Evolutionary conservation across 129 eudicot genomes (phyloP).

Genomic region (Tanacetum coccineum): DNA sequence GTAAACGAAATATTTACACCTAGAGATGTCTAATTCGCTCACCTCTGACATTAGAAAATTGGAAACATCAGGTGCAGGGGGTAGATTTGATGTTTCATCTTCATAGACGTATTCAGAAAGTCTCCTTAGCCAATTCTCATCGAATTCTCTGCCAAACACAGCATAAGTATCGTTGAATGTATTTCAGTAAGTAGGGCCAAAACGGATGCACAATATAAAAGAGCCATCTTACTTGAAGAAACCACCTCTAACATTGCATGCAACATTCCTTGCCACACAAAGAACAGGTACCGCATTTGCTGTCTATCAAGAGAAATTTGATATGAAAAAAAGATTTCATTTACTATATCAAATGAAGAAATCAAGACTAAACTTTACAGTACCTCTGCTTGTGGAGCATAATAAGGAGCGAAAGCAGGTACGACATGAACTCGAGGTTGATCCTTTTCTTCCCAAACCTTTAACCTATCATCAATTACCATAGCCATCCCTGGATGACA

Average conservation of each 20-base stretch:
- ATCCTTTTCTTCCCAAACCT: conserved; percentile 98
- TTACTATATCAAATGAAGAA: conserved; percentile 5
- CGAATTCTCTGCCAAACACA: conserved; percentile 67
- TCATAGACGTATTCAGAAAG: conserved; percentile 67
- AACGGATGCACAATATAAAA: not conserved
- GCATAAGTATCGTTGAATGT: not conserved
- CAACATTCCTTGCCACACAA: conserved; percentile 96
- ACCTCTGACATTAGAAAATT: conserved; percentile 87
- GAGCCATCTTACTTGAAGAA: conserved; percentile 70
- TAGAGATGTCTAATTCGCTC: conserved; percentile 18
- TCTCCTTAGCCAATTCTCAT: conserved; percentile 55
- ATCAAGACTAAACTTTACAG: conserved; percentile 14
- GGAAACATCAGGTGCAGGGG: conserved; percentile 84
- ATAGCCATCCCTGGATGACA: conserved; percentile 98
- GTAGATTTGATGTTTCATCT: conserved; percentile 70
- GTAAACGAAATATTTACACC: not conserved
- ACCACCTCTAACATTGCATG: conserved; percentile 96
- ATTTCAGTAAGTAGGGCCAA: not conserved
- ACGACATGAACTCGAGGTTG: conserved; percentile 98
- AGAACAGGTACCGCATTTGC: conserved; percentile 87
- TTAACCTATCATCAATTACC: conserved; percentile 97
- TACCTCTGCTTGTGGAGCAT: conserved; percentile 99
- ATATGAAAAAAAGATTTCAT: not conserved
- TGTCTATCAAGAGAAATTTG: conserved; percentile 37
- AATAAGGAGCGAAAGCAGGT: conserved; percentile 94